Evolutionary conservation across 2,329 filamentous ascomycete genomes (phyloP), one percentile per base, ranked within the genome.

Genomic region (Verticillium klebahnii): DNA sequence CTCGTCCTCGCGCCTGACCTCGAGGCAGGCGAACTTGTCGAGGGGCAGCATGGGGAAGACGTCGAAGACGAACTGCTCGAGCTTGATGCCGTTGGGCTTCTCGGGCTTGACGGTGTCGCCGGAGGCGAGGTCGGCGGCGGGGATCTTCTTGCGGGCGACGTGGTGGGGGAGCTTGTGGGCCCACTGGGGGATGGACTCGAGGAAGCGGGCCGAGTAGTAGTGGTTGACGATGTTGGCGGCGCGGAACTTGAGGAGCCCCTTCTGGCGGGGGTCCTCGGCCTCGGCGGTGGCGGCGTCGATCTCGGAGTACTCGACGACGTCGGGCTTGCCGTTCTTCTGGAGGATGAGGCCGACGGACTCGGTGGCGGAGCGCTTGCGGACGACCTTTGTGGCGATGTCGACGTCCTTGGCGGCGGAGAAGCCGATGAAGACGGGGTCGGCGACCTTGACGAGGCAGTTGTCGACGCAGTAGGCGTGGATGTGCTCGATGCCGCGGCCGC

Each of bases 141-240:
- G 93, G 65, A 99, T 99, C 90, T 99, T 99, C 90, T 99, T 99
- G 76, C 90, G 88, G 55, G 95, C 95, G 66, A 99, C 89, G 82
- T 99, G 95, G 77, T 98, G 95, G 17, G 94, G 94, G 59, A 99
- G 86, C 75, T 89, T 87, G 79, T 93, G 84, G 19, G 86, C 88
- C 91, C 92, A 97, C 69, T 87, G 80, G 62, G 95, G 93, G 69
- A 97, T 97, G 66, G 87, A 89, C 76, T 97, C 90, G 57, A 99
- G 85, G 85, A 97, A 98, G 68, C 85, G 81, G 82, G 93, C 94
- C 56, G 92, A 96, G 82, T 99, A 99, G 86, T 98, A 99, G 84
- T 99, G 95, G 84, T 99, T 99, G 80, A 99, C 95, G 70, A 99
- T 99, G 82, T 99, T 99, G 72, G 94, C 95, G 62, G 95, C 94